phyloP scores from a whole-genome alignment of 768 basidiomycete genomes.

The Tricholoma terreum region DNA sequence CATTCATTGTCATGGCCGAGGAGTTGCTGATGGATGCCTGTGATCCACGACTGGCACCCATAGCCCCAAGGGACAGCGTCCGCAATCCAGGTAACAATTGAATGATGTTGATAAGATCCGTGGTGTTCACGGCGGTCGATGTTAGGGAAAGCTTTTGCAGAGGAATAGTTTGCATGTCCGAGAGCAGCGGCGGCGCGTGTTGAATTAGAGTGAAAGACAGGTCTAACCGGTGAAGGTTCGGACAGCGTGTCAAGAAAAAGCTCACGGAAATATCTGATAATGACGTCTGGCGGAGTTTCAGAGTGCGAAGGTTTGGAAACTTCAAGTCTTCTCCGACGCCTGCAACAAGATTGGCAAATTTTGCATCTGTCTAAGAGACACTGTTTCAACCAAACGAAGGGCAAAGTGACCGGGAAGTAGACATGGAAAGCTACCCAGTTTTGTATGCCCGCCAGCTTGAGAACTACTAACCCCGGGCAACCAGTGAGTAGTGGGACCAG shows the following conservation, averaged over 20 bases:
- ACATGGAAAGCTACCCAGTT: constrained; percentile 48
- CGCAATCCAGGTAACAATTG: constrained; percentile 38
- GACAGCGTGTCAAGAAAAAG: constrained; percentile 42
- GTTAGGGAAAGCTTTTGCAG: constrained; percentile 66
- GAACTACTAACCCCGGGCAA: constrained; percentile 40
- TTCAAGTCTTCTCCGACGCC: constrained; percentile 22
- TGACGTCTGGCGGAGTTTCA: constrained; percentile 57
- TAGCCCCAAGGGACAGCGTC: constrained; percentile 54
- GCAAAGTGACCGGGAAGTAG: not conserved
- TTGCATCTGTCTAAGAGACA: constrained; percentile 50
- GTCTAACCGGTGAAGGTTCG: constrained; percentile 54
- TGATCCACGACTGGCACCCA: constrained; percentile 48
- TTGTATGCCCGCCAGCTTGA: constrained; percentile 61
- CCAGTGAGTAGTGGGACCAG: constrained; percentile 41
- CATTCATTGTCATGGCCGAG: constrained; percentile 54
- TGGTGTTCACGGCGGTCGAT: constrained; percentile 43
- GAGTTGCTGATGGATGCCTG: constrained; percentile 42
- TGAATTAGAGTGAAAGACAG: constrained; percentile 60
- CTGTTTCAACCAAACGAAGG: not conserved
- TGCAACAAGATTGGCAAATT: constrained; percentile 45
- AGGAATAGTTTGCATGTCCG: constrained; percentile 8
- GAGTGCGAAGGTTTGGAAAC: constrained; percentile 41
- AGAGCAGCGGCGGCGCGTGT: constrained; percentile 27
- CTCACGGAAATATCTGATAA: constrained; percentile 50
- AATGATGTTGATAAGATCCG: constrained; percentile 41